Evolutionary conservation across 1,284 basidiomycete genomes (phyloP).

Genomic region (Malassezia brasiliensis): DNA sequence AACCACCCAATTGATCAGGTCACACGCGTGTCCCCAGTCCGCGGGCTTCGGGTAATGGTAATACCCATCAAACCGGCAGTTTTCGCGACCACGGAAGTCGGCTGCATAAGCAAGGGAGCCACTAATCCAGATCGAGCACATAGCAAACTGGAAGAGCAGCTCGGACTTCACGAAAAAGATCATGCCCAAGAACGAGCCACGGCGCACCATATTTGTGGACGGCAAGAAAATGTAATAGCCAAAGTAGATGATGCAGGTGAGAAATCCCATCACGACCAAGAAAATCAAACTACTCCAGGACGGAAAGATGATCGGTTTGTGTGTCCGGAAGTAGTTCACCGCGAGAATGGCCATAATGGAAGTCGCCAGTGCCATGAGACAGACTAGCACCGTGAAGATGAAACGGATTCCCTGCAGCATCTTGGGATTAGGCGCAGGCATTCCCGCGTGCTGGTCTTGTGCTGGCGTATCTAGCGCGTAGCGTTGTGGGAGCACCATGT

Average conservation of each 20-base stretch:
- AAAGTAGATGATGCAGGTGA: conserved; percentile 47
- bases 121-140: conserved; percentile 48
- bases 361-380: conserved; percentile 33
- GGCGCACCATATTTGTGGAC: conserved; percentile 42
- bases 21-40: conserved; percentile 47
- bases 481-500: conserved; percentile 38
- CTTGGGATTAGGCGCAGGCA: conserved; percentile 36
- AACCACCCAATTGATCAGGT: conserved; percentile 47
- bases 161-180: conserved; percentile 48
- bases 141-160: conserved; percentile 43
- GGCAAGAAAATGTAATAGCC: conserved; percentile 48
- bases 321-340: conserved; percentile 47
- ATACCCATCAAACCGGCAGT: conserved; percentile 49
- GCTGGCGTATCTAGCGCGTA: conserved; percentile 32
- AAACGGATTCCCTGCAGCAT: conserved; percentile 38
- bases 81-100: conserved; percentile 47
- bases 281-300: conserved; percentile 50
- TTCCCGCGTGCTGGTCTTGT: conserved; percentile 18
- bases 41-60: conserved; percentile 48
- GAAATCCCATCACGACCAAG: conserved; percentile 47
- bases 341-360: conserved; percentile 42
- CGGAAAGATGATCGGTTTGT: conserved; percentile 47
- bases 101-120: conserved; percentile 46
- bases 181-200: conserved; percentile 42
- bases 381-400: conserved; percentile 39